Base-by-base conservation (phyloP, 805 yeast species). In the Pichia gijzeniarum region DNA sequence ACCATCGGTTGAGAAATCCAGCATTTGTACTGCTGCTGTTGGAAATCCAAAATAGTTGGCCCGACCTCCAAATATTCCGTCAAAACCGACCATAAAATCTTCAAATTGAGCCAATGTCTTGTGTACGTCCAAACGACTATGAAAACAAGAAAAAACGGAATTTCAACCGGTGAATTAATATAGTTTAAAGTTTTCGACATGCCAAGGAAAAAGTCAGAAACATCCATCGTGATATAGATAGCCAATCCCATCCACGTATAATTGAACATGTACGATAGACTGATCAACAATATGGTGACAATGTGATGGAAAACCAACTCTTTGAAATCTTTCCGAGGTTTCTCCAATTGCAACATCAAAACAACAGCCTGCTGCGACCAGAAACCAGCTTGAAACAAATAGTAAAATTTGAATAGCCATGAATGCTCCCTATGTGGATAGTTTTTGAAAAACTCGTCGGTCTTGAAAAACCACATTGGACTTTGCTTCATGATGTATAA, bases 361-460 rank as follows among this genome's bases (percentile, higher is more conserved):
- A 93, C 85, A 35, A 85, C 80, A 1, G 95, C 82, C 68, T 93
- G 99, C 69, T 93, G 99, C 19, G 89, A 80, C 99, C 99, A 93
- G 65, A 88, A 93, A 4, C 97, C 85, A 5, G 98, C 97, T 69
- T 93, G 98, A 35, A 85, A 80, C 50, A 93, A 70, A 63, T 93
- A 93, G 61, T 84, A 93, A 13, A 79, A 63, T 68, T 93, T 93
- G 70, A 85, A 84, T 46, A 73, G 69, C 49, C 69, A 73, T 46
- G 76, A 82, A 59, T 85, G 85, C 30, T 82, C 72, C 49, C 76
- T 71, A 67, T 93, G 98, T 6, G 99, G 99, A 63, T 83, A 91
- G 21, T 76, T 69, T 48, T 63, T 73, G 65, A 88, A 93, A 71
- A 91, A 85, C 32, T 86, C 80, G 3, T 79, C 71, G 3, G 97